phyloP scores from a whole-genome alignment of 805 yeast genomes.

The Lipomyces lipofer region DNA sequence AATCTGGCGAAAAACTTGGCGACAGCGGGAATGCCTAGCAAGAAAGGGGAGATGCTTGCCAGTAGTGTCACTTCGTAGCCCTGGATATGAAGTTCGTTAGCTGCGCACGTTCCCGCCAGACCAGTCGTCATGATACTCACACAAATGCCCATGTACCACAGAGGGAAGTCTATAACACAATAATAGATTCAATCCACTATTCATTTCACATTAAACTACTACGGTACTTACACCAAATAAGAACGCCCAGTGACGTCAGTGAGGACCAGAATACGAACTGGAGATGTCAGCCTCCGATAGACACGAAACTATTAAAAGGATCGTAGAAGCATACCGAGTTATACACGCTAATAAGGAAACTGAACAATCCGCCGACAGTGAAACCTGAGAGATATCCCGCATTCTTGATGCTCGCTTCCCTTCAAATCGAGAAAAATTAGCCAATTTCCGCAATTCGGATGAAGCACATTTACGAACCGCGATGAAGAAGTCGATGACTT shows the following conservation, averaged over 20 bases:
- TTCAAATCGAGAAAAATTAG: not conserved
- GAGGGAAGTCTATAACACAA: constrained; percentile 61
- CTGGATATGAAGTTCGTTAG: constrained; percentile 48
- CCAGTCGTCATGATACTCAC: not conserved
- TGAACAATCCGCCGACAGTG: constrained; percentile 30
- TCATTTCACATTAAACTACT: too few relatives aligned
- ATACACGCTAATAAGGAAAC: constrained; percentile 42
- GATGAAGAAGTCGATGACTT: not conserved
- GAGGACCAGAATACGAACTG: constrained; percentile 84
- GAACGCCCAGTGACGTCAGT: constrained; percentile 73
- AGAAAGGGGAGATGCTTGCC: constrained; percentile 58
- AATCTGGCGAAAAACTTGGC: constrained; percentile 43
- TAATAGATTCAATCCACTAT: not conserved
- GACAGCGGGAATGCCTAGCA: constrained; percentile 51
- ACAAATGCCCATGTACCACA: constrained; percentile 92
- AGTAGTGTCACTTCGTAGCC: constrained; percentile 82
- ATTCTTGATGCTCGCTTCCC: constrained; percentile 4
- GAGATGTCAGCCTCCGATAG: too few relatives aligned
- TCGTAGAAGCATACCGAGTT: constrained; percentile 45
- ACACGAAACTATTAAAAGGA: not conserved
- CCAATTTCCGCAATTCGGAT: too few relatives aligned
- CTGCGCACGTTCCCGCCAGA: not conserved
- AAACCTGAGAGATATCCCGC: constrained; percentile 23
- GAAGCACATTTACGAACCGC: too few relatives aligned
- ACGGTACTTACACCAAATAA: constrained; percentile 67